phyloP scores from a whole-genome alignment of 805 yeast species.

The Cyberlindnera sargentensis region DNA sequence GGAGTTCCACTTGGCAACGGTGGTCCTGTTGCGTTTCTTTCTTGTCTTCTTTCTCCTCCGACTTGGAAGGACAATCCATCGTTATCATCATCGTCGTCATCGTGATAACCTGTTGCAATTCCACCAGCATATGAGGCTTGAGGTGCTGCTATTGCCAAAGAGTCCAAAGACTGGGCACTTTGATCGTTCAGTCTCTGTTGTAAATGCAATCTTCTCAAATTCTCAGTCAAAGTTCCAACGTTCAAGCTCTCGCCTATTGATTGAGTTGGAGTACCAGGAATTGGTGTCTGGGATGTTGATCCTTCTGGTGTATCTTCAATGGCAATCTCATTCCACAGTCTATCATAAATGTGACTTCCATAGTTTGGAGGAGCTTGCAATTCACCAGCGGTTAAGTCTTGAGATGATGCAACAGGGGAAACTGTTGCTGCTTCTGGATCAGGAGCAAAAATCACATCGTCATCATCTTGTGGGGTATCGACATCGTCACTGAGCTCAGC shows the following conservation, averaged over 20 bases:
- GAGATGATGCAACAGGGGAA: constrained; percentile 10
- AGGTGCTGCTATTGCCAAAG: constrained; percentile 8
- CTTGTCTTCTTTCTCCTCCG: neutral
- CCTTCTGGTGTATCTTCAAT: constrained; percentile 26
- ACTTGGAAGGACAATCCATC: constrained; percentile 14
- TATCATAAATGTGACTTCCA: constrained; percentile 73
- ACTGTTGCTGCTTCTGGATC: constrained; percentile 26
- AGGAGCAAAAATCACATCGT: constrained; percentile 34
- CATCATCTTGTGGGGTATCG: constrained; percentile 24
- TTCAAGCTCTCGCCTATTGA: constrained; percentile 16
- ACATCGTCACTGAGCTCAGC: constrained; percentile 25
- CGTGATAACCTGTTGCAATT: constrained; percentile 11
- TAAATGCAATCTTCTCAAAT: constrained; percentile 42
- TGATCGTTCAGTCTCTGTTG: constrained; percentile 40
- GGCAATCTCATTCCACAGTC: constrained; percentile 59
- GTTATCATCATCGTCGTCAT: constrained; percentile 20
- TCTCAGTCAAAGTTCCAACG: constrained; percentile 38
- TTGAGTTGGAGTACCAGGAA: constrained; percentile 17
- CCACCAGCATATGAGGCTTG: neutral
- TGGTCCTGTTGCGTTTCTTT: constrained; percentile 1
- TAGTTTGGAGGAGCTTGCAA: constrained; percentile 81
- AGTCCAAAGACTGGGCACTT: constrained; percentile 23
- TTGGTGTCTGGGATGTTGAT: constrained; percentile 27
- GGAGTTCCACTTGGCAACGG: constrained; percentile 22
- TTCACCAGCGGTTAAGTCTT: constrained; percentile 29